These are phyloP conservation scores for Lithohypha guttulata DNA, from an alignment of 2,329 filamentous ascomycete species.

Conservation along the genomic window DNA sequence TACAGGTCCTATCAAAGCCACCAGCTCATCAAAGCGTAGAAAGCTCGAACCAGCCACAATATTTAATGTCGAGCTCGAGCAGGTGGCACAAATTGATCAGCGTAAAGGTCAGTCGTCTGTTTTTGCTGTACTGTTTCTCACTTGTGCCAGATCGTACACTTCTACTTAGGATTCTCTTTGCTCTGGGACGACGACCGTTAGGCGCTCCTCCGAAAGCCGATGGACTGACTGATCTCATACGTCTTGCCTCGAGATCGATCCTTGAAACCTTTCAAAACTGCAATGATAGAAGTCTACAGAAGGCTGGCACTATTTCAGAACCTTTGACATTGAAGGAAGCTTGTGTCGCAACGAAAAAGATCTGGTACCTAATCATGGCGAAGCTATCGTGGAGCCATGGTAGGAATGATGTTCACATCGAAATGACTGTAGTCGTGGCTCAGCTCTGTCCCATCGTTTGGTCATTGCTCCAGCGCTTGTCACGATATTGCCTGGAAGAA, in stretches of 20 bases:
- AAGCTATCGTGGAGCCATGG: background rate
- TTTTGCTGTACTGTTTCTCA: too few relatives aligned
- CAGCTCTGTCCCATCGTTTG: slow-evolving; percentile 12
- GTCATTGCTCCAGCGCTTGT: slow-evolving; percentile 13
- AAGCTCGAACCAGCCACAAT: too few relatives aligned
- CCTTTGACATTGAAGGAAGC: background rate
- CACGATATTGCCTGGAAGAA: slow-evolving; percentile 16
- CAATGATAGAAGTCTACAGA: background rate
- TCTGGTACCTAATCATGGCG: background rate
- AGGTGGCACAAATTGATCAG: too few relatives aligned
- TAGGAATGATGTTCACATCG: background rate
- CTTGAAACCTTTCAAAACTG: background rate
- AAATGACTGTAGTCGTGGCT: background rate
- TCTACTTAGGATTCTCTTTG: slow-evolving; percentile 1
- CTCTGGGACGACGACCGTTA: background rate
- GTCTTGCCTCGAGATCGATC: background rate
- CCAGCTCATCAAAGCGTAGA: too few relatives aligned
- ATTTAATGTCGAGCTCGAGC: too few relatives aligned
- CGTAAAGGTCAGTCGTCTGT: too few relatives aligned
- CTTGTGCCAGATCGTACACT: background rate
- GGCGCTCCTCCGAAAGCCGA: background rate
- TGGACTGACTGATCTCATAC: background rate
- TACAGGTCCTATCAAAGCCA: too few relatives aligned
- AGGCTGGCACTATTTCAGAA: background rate
- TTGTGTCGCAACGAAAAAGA: background rate